Base-by-base conservation (phyloP, 768 basidiomycete genomes). In the Lactarius trivialis region DNA sequence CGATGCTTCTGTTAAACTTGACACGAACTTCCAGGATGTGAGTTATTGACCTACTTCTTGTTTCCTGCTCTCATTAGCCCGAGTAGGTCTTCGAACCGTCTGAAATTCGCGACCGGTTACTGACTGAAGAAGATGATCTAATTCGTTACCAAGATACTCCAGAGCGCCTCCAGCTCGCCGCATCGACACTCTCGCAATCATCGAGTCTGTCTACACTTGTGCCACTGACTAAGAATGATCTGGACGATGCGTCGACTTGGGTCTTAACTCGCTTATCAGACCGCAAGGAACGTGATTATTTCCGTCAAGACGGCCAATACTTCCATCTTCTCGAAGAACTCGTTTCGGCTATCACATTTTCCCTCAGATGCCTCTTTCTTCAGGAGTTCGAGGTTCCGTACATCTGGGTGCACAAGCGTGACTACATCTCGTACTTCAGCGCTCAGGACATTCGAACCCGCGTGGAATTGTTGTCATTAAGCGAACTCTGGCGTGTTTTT, bases 61-160 rank as follows among this genome's bases (percentile, higher is more conserved):
- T 19, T 36, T 53, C 37, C 51, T 43, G 55, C 37, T 54, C 60
- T 61, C n/a, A 52, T 58, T 59, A 19, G 48, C 54, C 59, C 65
- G 59, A 66, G 63, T 58, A 98, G 94, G 93, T 98, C 64, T 99
- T 98, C 68, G 97, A 99, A 71, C 97, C 97, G 0, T 90, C 95
- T 12, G 94, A 98, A 77, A 98, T 99, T 71, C 85, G 85, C 56
- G 88, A 86, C 63, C 83, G 91, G 43, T 79, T 92, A 78, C 78
- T 98, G 32, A 96, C 93, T 3, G 93, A 94, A 66, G 93, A 92
- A 61, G 97, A 99, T 73, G 91, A 96, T 69, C 77, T 92, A 51
- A 95, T 99, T 64, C 88, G 95, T 51, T 85, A 82, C 19, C 85
- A 83, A 70, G 97, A 98, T 74, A 84, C 91, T 39, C 97, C 97